Evolutionary conservation across 495 filamentous ascomycete genomes (phyloP).

Genomic region (Penicillium pancosmium): DNA sequence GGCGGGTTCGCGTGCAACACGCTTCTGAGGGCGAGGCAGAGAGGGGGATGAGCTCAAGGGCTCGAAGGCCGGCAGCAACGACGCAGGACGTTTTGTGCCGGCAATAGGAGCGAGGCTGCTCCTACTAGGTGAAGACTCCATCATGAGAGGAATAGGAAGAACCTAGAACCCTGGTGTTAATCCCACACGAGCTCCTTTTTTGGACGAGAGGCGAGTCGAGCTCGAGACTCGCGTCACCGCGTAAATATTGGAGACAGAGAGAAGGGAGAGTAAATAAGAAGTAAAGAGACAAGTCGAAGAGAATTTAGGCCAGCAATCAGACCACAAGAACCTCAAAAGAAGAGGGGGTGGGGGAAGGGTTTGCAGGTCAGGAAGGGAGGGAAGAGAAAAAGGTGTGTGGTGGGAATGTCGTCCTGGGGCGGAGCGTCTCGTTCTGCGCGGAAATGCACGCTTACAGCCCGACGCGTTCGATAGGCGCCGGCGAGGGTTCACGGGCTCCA

Average conservation of each 20-base stretch:
- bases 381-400: constrained; percentile 44
- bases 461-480: constrained; percentile 54
- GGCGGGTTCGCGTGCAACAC: constrained; percentile 61
- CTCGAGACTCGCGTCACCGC: constrained; percentile 33
- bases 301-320: not conserved
- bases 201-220: constrained; percentile 22
- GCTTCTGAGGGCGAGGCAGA: constrained; percentile 73
- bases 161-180: constrained; percentile 6
- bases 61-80: constrained; percentile 91
- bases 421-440: constrained; percentile 46
- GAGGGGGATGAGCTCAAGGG: constrained; percentile 86
- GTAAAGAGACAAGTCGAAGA: constrained; percentile 8
- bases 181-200: constrained; percentile 20
- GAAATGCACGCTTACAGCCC: constrained; percentile 52
- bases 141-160: constrained; percentile 17
- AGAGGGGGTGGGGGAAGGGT: constrained; percentile 20
- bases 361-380: constrained; percentile 17
- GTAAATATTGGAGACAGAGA: constrained; percentile 14
- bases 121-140: constrained; percentile 51
- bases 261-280: not conserved
- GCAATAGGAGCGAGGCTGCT: constrained; percentile 48
- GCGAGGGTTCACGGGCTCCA: constrained; percentile 46
- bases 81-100: constrained; percentile 76
- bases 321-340: not conserved
- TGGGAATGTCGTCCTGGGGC: constrained; percentile 39